Percentiles rank a stretch among this genome's conserved stretches.
Evolutionary conservation across 2,329 filamentous ascomycete genomes (phyloP).

Genomic region (Colletotrichum lentis): DNA sequence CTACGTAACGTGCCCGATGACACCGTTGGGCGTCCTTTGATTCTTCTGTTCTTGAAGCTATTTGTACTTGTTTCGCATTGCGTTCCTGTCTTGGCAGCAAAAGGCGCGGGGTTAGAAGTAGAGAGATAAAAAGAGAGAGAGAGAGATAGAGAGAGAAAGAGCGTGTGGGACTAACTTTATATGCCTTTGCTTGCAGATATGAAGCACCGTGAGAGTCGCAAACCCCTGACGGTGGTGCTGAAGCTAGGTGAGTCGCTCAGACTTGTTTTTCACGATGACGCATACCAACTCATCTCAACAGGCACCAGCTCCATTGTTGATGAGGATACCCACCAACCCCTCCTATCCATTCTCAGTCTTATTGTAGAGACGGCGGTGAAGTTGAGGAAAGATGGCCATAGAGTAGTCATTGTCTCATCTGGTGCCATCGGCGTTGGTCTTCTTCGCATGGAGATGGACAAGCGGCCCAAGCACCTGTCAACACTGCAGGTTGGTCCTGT

Average conservation of each 20-base stretch:
- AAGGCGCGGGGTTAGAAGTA: neutral
- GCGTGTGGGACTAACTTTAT: constrained; percentile 27
- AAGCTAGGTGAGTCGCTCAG: constrained; percentile 74
- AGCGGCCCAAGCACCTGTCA: constrained; percentile 88
- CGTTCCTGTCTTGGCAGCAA: neutral
- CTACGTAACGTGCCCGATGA: constrained; percentile 33
- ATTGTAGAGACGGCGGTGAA: constrained; percentile 95
- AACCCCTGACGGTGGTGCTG: constrained; percentile 80
- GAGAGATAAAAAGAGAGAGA: neutral
- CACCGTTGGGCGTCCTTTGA: constrained; percentile 5
- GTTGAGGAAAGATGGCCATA: constrained; percentile 88
- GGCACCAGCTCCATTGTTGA: constrained; percentile 99
- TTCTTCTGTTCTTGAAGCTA: neutral
- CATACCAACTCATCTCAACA: constrained; percentile 50
- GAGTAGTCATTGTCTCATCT: constrained; percentile 95
- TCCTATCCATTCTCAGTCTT: constrained; percentile 86
- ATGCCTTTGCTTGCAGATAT: constrained; percentile 57
- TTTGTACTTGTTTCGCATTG: neutral
- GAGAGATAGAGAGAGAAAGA: neutral
- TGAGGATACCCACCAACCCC: constrained; percentile 91
- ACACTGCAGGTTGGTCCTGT: constrained; percentile 73
- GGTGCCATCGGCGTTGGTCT: constrained; percentile 96
- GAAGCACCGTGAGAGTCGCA: constrained; percentile 61
- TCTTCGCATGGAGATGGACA: constrained; percentile 85
- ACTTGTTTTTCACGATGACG: neutral